Percentiles rank a stretch among this genome's conserved stretches.
Evolutionary conservation across 2,329 filamentous ascomycete species (phyloP).

Genomic region (Pyrenochaeta sp.): DNA sequence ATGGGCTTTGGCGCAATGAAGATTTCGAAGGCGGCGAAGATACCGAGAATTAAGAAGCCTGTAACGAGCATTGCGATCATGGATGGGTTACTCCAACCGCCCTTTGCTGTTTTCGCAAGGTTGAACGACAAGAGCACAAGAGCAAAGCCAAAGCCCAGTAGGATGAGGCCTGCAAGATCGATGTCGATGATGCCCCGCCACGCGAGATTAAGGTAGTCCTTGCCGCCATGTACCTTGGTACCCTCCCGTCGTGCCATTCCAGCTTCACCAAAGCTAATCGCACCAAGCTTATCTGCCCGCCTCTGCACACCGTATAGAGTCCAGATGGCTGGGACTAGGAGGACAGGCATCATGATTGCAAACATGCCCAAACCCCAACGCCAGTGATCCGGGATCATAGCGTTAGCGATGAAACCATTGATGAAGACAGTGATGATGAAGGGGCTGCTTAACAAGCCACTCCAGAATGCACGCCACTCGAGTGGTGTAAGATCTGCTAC

Average conservation of each 20-base stretch:
- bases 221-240: constrained; percentile 5
- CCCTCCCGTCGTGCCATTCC: constrained; percentile 17
- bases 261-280: constrained; percentile 22
- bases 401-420: constrained; percentile 55
- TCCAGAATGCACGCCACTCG: constrained; percentile 40
- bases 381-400: constrained; percentile 47
- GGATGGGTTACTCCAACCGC: constrained; percentile 25
- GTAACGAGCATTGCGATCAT: constrained; percentile 26
- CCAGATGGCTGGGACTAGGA: constrained; percentile 31
- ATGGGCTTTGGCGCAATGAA: constrained; percentile 24
- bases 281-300: constrained; percentile 24
- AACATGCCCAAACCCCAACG: constrained; percentile 38
- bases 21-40: constrained; percentile 16
- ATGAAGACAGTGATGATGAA: constrained; percentile 54
- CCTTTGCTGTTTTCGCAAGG: constrained; percentile 18
- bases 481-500: constrained; percentile 39
- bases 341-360: constrained; percentile 33
- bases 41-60: constrained; percentile 18
- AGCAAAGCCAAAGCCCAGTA: constrained; percentile 26
- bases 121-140: constrained; percentile 29
- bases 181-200: constrained; percentile 31
- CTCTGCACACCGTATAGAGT: constrained; percentile 35
- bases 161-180: constrained; percentile 24
- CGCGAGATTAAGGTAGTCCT: constrained; percentile 18
- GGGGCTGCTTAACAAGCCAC: constrained; percentile 24